Base-by-base conservation (phyloP, 2,329 filamentous ascomycete genomes). In the Purpureocillium lavendulum region DNA sequence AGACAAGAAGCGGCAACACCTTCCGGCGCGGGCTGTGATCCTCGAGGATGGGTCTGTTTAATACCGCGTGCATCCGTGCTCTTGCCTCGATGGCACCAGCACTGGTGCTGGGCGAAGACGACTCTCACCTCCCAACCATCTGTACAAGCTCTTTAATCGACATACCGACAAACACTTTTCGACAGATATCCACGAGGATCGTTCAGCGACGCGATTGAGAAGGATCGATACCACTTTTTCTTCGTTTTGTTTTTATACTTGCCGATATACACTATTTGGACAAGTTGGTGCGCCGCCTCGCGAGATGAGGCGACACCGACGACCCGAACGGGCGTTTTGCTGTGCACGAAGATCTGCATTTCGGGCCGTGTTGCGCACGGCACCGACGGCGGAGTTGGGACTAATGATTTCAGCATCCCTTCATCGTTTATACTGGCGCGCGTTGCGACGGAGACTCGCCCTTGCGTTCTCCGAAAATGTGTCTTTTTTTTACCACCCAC, bases 141-240 rank as follows among this genome's bases (percentile, higher is more conserved):
- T 70, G 66, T 71, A 70, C 54, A 69, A 71, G 69, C 60, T 62
- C 58, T 56, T 63, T 64, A 62, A 62, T 65, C 63, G 58, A 67
- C 63, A 69, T 61, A 65, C 57, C 54, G 53, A 44, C 48, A 49
- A 51, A 49, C 52, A 52, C 44, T 41, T 39, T 43, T 41, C 56
- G 45, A 57, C 53, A 55, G 49, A 51, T 49, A 50, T 51, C 44
- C 40, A 54, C 53, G 54, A 59, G 58, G 55, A 60, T 28, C 15
- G 55, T 52, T 36, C 45, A 52, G 48, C 57, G 60, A 62, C 60
- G 59, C 64, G 57, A 55, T 53, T 52, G 55, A 62, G 59, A 61
- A 64, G 62, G 63, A 62, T 66, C 59, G 65, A 70, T 67, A 67
- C 62, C 65, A 67, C 51, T 58, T 65, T 59, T 50, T 49, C 50